These are phyloP conservation scores for Kazachstania taianensis DNA, from an alignment of 805 yeast species.

Conservation along the genomic window DNA sequence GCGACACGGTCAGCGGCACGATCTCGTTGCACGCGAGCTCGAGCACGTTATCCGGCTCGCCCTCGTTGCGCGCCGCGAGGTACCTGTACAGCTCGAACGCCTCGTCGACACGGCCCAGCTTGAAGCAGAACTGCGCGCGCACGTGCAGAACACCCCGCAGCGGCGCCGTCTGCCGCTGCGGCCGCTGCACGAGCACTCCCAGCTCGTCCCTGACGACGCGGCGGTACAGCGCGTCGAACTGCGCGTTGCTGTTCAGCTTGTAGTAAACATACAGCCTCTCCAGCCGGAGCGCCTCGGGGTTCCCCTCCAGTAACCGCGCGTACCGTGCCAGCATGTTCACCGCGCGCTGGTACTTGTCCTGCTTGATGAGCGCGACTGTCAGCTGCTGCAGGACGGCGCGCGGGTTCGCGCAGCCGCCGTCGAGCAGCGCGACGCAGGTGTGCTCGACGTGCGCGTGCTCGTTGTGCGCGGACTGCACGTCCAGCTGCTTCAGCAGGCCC, in stretches of 20 bases:
- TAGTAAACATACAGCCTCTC: conserved; percentile 58
- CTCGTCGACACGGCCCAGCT: conserved; percentile 39
- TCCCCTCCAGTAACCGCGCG: conserved; percentile 30
- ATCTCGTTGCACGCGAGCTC: conserved; percentile 63
- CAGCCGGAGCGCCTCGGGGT: conserved; percentile 30
- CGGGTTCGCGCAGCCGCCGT: conserved; percentile 15
- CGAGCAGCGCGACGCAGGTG: conserved; percentile 18
- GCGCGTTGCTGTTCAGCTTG: conserved; percentile 35
- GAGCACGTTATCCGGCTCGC: conserved; percentile 32
- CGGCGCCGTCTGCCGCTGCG: conserved; percentile 6
- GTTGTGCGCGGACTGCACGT: conserved; percentile 23
- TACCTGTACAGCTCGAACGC: conserved; percentile 44
- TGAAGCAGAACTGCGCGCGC: conserved; percentile 44
- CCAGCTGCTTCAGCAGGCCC: conserved; percentile 19
- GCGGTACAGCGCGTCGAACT: conserved; percentile 21
- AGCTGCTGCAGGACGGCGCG: conserved; percentile 32
- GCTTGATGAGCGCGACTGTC: conserved; percentile 52
- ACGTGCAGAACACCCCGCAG: conserved; percentile 38
- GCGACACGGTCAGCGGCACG: conserved; percentile 48
- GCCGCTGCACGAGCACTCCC: conserved; percentile 3
- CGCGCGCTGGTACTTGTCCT: conserved; percentile 52
- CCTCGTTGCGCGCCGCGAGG: conserved; percentile 31
- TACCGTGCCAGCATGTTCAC: conserved; percentile 33
- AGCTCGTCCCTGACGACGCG: conserved; percentile 9
- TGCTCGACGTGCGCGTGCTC: conserved; percentile 22